Conservation (phyloP, 2,329 filamentous ascomycete species). For the Fusarium luffae region DNA sequence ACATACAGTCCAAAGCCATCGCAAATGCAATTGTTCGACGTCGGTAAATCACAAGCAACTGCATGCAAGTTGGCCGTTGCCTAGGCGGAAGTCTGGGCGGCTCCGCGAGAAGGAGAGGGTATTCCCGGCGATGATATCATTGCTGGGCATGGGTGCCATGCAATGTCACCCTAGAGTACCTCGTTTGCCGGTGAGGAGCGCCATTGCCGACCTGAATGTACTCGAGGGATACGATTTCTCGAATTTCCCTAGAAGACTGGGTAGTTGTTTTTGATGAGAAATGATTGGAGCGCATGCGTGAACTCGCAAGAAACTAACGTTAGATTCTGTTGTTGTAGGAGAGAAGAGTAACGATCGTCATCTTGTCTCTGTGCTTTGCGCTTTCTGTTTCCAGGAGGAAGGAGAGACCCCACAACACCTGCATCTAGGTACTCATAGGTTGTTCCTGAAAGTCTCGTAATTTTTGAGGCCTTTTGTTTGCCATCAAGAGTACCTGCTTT, state of each 20-base stretch:
- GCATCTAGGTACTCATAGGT: neutral
- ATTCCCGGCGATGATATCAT: constrained; percentile 37
- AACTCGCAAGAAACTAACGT: neutral
- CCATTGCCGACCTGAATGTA: constrained; percentile 12
- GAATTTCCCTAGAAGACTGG: constrained; percentile 13
- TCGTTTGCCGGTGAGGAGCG: constrained; percentile 5
- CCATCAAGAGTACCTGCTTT: neutral
- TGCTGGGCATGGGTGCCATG: neutral
- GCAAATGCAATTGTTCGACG: neutral
- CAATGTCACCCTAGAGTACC: constrained; percentile 12
- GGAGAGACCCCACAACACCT: neutral
- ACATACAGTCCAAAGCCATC: neutral
- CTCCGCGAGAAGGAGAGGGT: constrained; percentile 15
- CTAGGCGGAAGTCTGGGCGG: constrained; percentile 5
- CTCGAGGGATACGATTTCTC: constrained; percentile 6
- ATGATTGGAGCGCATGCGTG: constrained; percentile 43
- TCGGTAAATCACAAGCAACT: neutral
- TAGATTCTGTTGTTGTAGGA: neutral
- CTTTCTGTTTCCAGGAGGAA: neutral
- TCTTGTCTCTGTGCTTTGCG: neutral
- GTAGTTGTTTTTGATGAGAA: neutral
- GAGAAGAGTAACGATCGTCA: constrained; percentile 30
- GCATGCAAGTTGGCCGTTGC: neutral
- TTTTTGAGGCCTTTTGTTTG: neutral
- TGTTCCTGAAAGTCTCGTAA: neutral